These are phyloP conservation scores for Leishmania martiniquensis DNA, from an alignment of 208 protist genomes.

Conservation along the genomic window DNA sequence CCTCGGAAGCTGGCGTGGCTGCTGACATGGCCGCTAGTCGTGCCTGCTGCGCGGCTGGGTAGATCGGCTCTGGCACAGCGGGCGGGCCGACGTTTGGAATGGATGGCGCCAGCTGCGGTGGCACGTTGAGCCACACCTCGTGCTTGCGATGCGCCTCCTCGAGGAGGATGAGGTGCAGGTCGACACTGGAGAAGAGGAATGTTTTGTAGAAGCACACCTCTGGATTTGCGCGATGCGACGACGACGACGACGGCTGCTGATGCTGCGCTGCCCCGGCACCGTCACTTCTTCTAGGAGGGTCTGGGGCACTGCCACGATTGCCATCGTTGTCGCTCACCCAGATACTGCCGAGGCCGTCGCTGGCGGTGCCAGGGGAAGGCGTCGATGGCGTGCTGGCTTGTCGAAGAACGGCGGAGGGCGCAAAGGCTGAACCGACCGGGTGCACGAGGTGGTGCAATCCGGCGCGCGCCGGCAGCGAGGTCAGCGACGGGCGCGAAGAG, in stretches of 20 bases:
- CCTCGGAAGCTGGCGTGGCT: too few species aligned
- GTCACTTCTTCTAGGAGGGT: neutral
- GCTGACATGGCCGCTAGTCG: constrained; percentile 37
- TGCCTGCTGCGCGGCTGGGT: constrained; percentile 38
- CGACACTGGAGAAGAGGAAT: constrained; percentile 30
- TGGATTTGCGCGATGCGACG: neutral
- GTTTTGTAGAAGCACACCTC: constrained; percentile 25
- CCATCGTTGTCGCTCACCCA: neutral
- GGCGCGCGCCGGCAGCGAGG: neutral
- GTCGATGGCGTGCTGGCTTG: neutral
- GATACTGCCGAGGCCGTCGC: neutral
- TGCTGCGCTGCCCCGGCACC: neutral
- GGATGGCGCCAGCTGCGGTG: constrained; percentile 70
- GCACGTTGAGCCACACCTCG: constrained; percentile 71
- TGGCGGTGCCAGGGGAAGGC: neutral
- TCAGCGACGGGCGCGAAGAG: constrained; percentile 5
- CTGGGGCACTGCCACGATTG: neutral
- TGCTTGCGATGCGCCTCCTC: constrained; percentile 78
- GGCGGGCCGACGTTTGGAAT: constrained; percentile 30
- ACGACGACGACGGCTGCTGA: neutral
- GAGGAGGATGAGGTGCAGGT: constrained; percentile 61
- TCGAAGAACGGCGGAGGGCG: neutral
- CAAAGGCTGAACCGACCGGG: neutral
- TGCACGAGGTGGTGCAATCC: neutral
- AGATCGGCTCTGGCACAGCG: constrained; percentile 47